phyloP scores from a whole-genome alignment of 139 green algal genomes.

The Penium margaritaceum region DNA sequence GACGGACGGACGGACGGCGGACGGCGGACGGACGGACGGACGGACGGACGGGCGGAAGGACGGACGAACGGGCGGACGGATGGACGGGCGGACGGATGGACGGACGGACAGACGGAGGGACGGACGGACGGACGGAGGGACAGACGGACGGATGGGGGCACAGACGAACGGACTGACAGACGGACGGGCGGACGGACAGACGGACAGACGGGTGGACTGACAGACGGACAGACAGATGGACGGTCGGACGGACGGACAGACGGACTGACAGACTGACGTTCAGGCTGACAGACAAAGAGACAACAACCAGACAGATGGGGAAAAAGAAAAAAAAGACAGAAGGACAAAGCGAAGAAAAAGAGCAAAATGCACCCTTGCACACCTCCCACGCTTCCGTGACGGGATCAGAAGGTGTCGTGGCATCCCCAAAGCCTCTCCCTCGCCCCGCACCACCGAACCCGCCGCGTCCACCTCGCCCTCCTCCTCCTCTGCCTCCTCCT shows the following conservation, averaged over 20 bases:
- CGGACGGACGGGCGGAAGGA: too few relatives aligned
- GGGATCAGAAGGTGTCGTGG: too few relatives aligned
- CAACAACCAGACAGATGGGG: background rate
- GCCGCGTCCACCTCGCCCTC: background rate
- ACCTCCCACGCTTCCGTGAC: conserved; percentile 33
- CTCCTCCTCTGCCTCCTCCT: background rate
- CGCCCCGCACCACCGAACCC: conserved; percentile 4
- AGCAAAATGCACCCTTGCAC: conserved; percentile 6
- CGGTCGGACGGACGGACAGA: background rate
- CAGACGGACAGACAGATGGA: background rate
- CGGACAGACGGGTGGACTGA: background rate
- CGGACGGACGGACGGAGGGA: too few relatives aligned
- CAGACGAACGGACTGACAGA: too few relatives aligned
- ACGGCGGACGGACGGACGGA: too few relatives aligned
- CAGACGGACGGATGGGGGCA: too few relatives aligned
- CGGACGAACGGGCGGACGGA: too few relatives aligned
- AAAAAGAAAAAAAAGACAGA: conserved; percentile 28
- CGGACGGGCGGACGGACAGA: background rate
- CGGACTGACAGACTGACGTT: background rate
- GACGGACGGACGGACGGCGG: too few relatives aligned
- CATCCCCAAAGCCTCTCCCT: too few relatives aligned
- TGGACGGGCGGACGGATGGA: too few relatives aligned
- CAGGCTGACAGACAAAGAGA: background rate
- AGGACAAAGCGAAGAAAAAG: conserved; percentile 9
- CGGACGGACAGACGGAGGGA: too few relatives aligned